Evolutionary conservation across 2,329 filamentous ascomycete species (phyloP).

Genomic region (Magnaporthiopsis incrustans): DNA sequence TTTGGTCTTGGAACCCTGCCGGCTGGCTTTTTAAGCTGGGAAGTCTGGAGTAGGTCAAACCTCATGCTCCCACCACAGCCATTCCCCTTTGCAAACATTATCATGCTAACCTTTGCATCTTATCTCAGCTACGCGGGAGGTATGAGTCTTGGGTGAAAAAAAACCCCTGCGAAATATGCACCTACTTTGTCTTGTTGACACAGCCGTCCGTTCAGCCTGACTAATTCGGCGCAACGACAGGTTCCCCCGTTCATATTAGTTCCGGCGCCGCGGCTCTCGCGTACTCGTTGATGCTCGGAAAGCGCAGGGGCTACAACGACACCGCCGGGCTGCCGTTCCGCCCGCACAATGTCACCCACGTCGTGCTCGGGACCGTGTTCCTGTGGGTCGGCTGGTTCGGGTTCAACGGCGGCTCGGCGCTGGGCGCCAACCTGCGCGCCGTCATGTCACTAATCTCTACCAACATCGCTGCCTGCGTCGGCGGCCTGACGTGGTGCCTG

Average conservation of each 20-base stretch:
- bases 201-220: no score
- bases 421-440: constrained; percentile 73
- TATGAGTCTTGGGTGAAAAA: no score
- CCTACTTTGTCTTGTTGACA: no score
- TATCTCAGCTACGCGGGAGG: no score
- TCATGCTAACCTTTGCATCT: no score
- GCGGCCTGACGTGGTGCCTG: constrained; percentile 82
- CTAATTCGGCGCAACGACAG: constrained; percentile 31
- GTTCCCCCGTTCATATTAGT: constrained; percentile 82
- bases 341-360: constrained; percentile 87
- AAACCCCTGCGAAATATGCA: no score
- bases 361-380: constrained; percentile 87
- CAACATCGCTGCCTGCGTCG: constrained; percentile 75
- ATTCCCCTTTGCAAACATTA: no score
- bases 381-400: constrained; percentile 95
- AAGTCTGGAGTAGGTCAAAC: constrained; percentile 38
- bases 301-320: constrained; percentile 66
- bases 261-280: constrained; percentile 78
- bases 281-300: constrained; percentile 87
- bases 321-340: constrained; percentile 87
- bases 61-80: constrained; percentile 41
- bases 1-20: constrained; percentile 85
- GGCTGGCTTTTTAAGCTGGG: constrained; percentile 78
- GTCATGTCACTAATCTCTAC: constrained; percentile 83
- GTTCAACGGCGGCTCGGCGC: constrained; percentile 82